Evolutionary conservation across 208 protist species (phyloP).

Genomic region (Acanthamoeba culbertsoni): DNA sequence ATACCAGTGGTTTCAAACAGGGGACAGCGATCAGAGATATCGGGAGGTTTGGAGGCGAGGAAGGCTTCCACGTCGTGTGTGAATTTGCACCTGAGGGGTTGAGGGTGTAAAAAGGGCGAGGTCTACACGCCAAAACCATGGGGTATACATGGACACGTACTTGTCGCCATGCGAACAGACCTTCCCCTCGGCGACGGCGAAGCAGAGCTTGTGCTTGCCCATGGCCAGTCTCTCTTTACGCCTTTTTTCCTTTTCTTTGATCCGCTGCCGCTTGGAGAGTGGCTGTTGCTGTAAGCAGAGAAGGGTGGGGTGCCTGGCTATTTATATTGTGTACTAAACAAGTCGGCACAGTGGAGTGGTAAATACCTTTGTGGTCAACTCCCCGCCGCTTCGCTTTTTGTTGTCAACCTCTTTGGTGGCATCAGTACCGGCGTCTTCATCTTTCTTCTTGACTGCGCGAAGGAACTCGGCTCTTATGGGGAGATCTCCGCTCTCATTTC

Average conservation of each 20-base stretch:
- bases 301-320: background rate
- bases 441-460: background rate
- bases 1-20: conserved; percentile 2
- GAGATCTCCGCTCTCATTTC: background rate
- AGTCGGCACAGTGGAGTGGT: background rate
- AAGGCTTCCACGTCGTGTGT: background rate
- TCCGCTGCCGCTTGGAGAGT: background rate
- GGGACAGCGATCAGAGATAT: background rate
- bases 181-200: background rate
- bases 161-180: background rate
- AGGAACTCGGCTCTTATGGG: background rate
- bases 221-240: background rate
- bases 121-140: background rate
- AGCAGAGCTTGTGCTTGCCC: background rate
- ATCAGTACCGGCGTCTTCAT: background rate
- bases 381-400: background rate
- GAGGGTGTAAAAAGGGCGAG: background rate
- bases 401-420: background rate
- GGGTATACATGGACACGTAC: background rate
- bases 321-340: background rate
- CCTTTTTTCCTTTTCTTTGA: background rate
- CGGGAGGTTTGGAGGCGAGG: background rate
- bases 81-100: background rate
- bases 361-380: background rate
- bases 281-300: background rate